phyloP scores from a whole-genome alignment of 768 basidiomycete genomes.

The Daedaleopsis nitida region DNA sequence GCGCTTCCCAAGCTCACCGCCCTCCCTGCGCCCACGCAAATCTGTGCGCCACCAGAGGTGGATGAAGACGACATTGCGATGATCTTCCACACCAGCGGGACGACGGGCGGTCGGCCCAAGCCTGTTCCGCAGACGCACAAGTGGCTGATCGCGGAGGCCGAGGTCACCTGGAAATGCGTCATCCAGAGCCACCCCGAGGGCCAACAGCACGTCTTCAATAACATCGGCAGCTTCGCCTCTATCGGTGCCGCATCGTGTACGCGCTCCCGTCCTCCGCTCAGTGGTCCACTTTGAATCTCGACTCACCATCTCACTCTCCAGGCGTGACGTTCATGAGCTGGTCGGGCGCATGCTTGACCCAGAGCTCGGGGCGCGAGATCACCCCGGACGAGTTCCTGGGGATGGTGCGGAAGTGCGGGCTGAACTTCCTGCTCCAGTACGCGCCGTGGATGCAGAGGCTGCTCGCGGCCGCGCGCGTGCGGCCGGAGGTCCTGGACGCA shows the following conservation, averaged over 20 bases:
- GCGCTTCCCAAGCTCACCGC: conserved; percentile 2
- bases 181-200: conserved; percentile 13
- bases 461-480: conserved; percentile 13
- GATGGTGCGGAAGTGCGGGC: conserved; percentile 20
- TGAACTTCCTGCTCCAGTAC: conserved; percentile 22
- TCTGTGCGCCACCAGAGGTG: neutral
- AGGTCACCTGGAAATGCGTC: conserved; percentile 15
- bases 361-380: conserved; percentile 19
- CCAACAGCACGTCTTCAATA: conserved; percentile 17
- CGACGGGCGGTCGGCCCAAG: conserved; percentile 31
- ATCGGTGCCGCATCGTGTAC: conserved; percentile 19
- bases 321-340: conserved; percentile 11
- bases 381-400: conserved; percentile 19
- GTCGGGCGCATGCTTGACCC: conserved; percentile 16
- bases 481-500: conserved; percentile 13
- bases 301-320: neutral
- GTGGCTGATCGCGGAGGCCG: conserved; percentile 15
- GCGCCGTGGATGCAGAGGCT: conserved; percentile 24
- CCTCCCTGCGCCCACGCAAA: neutral
- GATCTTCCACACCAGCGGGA: conserved; percentile 34
- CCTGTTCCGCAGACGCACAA: conserved; percentile 27
- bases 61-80: conserved; percentile 23
- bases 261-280: neutral
- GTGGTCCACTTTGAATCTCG: neutral
- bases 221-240: conserved; percentile 23